Evolutionary conservation across 305 asterid genomes (phyloP).

Genomic region (Fraxinus paxiana): DNA sequence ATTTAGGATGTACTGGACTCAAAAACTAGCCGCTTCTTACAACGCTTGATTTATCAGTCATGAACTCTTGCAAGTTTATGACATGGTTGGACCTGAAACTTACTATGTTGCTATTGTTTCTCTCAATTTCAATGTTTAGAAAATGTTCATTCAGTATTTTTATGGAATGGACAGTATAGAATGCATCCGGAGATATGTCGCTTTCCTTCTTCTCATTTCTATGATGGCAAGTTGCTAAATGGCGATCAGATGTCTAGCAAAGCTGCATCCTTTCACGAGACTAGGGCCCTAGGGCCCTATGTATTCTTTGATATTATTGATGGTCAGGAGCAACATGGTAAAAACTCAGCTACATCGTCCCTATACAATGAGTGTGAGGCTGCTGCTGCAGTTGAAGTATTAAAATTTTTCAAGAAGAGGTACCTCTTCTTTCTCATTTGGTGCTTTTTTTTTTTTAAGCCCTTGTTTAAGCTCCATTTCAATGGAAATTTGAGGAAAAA

Average conservation of each 20-base stretch:
- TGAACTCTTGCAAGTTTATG: not conserved
- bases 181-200: slow-evolving; percentile 97
- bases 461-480: not conserved
- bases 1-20: not conserved
- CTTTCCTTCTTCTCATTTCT: slow-evolving; percentile 90
- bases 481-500: not conserved
- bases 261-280: slow-evolving; percentile 74
- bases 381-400: slow-evolving; percentile 92
- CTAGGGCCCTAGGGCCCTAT: slow-evolving; percentile 82
- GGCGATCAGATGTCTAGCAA: slow-evolving; percentile 31
- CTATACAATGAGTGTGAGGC: slow-evolving; percentile 83
- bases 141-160: not conserved
- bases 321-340: slow-evolving; percentile 86
- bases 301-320: slow-evolving; percentile 81
- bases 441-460: slow-evolving; percentile 8
- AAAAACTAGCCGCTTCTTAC: not conserved
- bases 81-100: not conserved
- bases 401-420: slow-evolving; percentile 67
- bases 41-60: not conserved
- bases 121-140: not conserved
- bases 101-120: not conserved
- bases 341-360: slow-evolving; percentile 67
- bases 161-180: slow-evolving; percentile 72
- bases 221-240: slow-evolving; percentile 80
- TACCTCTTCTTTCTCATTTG: slow-evolving; percentile 29